Evolutionary conservation across 2,329 filamentous ascomycete genomes (phyloP), one percentile per base, ranked within the genome.

Genomic region (Nigrospora oryzae): DNA sequence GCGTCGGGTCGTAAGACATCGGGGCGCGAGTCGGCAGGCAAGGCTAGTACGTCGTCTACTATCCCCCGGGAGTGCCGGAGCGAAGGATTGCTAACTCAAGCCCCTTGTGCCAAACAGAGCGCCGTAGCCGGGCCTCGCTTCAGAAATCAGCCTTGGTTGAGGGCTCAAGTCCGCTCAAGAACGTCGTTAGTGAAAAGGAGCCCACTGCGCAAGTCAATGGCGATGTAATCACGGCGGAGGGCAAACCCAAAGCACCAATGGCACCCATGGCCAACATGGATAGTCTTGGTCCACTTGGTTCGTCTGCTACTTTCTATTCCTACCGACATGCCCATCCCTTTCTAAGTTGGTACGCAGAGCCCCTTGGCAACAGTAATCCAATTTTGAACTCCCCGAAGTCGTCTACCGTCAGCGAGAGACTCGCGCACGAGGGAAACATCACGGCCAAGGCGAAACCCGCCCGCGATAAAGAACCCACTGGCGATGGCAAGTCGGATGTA

Each of bases 231-330:
- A 17, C 45, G 28, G 44, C 46, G 8, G 47, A 46, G 16, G 47
- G 49, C 12, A 42, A 46, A 4, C 34, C 47, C 4, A 43, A 37
- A 15, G 43, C 33, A 31, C 46, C 53, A 2, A 46, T 48, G 14
- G 56, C 49, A 4, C 58, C 59, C 2, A 53, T 56, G 32, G 56
- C 56, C 19, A 45, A 58, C 40, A 62, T 60, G 58, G 57, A 56
- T 7, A 49, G 44, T 33, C 45, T 49, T 46, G 52, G 58, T 58
- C 50, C 32, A 51, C 43, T 41, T 15, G 36, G 15, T 19, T 16
- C 30, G 16, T 17, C 36, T 19, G 37, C 37, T 28, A 39, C 23
- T 28, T 28, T 28, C 23, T 28, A 6, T 28, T 28, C 23, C 2
- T 28, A 28, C 23, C 23, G 23, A 10, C 23, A 28, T 10, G 23